Evolutionary conservation across 257 asterid species (phyloP).

Genomic region (Striga asiatica): DNA sequence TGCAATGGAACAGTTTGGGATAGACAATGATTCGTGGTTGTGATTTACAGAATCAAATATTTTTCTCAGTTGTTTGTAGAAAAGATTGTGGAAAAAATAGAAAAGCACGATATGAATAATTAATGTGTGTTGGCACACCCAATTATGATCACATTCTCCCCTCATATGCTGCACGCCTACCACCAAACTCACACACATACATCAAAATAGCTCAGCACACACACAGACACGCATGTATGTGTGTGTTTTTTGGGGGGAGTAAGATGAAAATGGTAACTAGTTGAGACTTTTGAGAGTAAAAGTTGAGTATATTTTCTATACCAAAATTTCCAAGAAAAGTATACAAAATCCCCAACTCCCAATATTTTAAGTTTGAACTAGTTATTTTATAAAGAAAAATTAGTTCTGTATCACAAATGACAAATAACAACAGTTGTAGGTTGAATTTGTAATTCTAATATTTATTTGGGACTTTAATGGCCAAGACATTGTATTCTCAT

Average conservation of each 20-base stretch:
- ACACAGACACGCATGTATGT: neutral
- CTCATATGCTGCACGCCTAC: constrained; percentile 54
- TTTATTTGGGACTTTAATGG: no score
- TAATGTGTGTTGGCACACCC: constrained; percentile 30
- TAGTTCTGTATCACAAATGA: no score
- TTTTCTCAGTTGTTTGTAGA: constrained; percentile 6
- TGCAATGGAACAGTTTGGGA: neutral
- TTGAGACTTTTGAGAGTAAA: constrained; percentile 4
- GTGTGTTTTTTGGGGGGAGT: neutral
- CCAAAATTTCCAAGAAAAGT: constrained; percentile 20
- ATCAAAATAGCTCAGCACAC: constrained; percentile 8
- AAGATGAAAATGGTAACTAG: constrained; percentile 7
- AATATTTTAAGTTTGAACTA: neutral
- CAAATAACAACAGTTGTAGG: no score
- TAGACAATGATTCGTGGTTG: constrained; percentile 6
- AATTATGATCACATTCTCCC: constrained; percentile 42
- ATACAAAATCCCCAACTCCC: constrained; percentile 6
- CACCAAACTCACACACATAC: constrained; percentile 30
- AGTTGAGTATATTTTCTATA: neutral
- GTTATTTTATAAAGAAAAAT: no score
- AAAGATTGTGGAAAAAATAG: constrained; percentile 9
- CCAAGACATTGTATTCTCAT: no score
- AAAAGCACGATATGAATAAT: constrained; percentile 26
- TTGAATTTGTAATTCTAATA: no score
- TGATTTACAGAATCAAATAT: neutral